Evolutionary conservation across 352 stramenopile genomes (phyloP), one percentile per base, ranked within the genome.

Genomic region (Phytophthora citricola): DNA sequence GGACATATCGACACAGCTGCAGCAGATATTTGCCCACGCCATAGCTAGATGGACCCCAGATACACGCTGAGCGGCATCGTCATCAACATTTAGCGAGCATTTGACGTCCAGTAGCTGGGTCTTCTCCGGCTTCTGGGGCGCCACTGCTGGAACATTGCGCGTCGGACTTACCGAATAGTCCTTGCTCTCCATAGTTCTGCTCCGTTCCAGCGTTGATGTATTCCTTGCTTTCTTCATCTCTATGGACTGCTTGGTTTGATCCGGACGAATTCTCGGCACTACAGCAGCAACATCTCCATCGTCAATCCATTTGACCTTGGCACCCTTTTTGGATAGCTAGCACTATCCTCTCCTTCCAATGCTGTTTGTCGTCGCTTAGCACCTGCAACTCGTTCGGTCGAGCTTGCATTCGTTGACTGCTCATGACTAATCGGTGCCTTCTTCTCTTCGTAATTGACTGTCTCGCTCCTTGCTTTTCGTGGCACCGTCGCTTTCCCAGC

Each of bases 21-120:
- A 66, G 2, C 29, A 54, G 5, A 66, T 50, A 40, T 55, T 39
- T 12, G 51, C 51, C 58, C 58, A 66, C 31, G 48, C 58, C 29
- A 66, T 11, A 15, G 48, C 31, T 43, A 66, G 15, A 22, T 60
- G 24, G 2, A 50, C 22, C 6, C 31, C 58, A 3, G 48, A 31
- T 11, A 66, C 38, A 41, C n/a, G 20, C 3, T 39, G 4, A 6
- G 38, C 11, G 29, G 9, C n/a, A 12, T 41, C 52, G 5, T 12
- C 52, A 9, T 7, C 24, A 8, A 6, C 10, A 34, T 50, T 34
- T 36, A 36, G 31, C 31, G 31, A 36, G 9, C 31, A 1, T 12
- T 10, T 12, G 31, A 36, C 0, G 31, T 36, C 31, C 31, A 12
- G 8, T 12, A 36, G 1, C 8, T 36, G 8, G 1, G 7, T 36